Conservation (phyloP, 2,329 filamentous ascomycete species). For the Drechslerella coelobrocha region DNA sequence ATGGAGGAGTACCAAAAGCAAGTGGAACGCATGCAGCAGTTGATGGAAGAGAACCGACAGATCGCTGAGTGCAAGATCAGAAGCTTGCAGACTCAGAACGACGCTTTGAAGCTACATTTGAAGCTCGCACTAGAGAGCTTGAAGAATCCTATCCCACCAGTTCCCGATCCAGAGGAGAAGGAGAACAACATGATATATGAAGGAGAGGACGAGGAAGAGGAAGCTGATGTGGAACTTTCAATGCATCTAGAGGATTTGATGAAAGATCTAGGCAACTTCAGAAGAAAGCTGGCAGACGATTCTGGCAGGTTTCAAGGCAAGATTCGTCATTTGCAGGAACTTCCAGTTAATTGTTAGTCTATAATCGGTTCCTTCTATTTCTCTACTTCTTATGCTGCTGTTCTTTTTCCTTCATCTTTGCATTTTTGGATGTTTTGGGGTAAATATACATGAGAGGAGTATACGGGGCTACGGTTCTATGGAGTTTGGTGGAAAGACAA, state of each 20-base stretch:
- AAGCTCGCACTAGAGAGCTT: conserved; percentile 74
- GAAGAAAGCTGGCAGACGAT: conserved; percentile 85
- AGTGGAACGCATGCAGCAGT: conserved; percentile 85
- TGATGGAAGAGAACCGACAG: conserved; percentile 93
- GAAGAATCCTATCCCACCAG: conserved; percentile 77
- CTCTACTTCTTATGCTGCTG: conserved; percentile 1
- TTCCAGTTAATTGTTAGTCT: conserved; percentile 38
- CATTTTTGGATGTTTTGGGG: conserved; percentile 12
- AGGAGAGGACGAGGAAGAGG: conserved; percentile 62
- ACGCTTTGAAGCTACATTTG: conserved; percentile 84
- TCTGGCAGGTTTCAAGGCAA: conserved; percentile 66
- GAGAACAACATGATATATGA: conserved; percentile 63
- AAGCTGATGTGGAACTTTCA: conserved; percentile 72
- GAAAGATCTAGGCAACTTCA: conserved; percentile 78
- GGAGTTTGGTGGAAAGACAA: conserved; percentile 17
- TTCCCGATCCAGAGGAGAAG: conserved; percentile 68
- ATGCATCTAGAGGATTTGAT: conserved; percentile 79
- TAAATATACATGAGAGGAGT: conserved; percentile 22
- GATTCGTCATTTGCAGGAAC: conserved; percentile 39
- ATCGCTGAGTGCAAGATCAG: conserved; percentile 94
- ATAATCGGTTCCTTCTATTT: neutral
- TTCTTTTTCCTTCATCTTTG: neutral
- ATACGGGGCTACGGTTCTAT: conserved; percentile 10
- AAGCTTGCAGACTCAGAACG: conserved; percentile 86
- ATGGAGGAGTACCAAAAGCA: conserved; percentile 94